phyloP scores from a whole-genome alignment of 2,329 filamentous ascomycete genomes.

The Tolypocladium cylindrosporum region DNA sequence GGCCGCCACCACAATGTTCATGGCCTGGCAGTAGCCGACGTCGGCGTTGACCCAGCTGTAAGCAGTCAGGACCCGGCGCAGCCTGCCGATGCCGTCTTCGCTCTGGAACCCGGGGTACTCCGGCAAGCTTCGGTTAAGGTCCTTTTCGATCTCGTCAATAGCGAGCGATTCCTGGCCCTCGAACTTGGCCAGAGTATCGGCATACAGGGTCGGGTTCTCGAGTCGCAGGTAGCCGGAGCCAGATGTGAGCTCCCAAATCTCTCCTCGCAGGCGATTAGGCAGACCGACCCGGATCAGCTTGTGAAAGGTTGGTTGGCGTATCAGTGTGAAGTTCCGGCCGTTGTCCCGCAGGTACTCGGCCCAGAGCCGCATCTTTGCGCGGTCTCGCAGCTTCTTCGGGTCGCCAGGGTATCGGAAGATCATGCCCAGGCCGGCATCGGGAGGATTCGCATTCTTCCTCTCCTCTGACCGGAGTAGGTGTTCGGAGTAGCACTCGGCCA shows the following conservation, averaged over 20 bases:
- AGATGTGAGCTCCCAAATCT: conserved; percentile 92
- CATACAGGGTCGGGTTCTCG: conserved; percentile 74
- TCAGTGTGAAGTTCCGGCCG: conserved; percentile 80
- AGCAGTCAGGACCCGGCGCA: conserved; percentile 84
- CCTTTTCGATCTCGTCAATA: conserved; percentile 98
- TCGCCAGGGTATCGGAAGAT: conserved; percentile 92
- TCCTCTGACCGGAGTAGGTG: conserved; percentile 59
- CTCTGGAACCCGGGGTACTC: conserved; percentile 97
- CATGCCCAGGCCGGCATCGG: conserved; percentile 91
- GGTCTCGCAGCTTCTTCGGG: conserved; percentile 82
- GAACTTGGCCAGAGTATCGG: conserved; percentile 75
- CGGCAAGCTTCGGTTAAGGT: conserved; percentile 88
- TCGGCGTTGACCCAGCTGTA: conserved; percentile 97
- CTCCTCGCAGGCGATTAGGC: conserved; percentile 83
- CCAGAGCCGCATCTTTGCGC: conserved; percentile 97
- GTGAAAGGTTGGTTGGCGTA: conserved; percentile 94
- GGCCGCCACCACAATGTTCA: conserved; percentile 99
- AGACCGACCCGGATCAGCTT: conserved; percentile 93
- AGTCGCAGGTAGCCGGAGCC: conserved; percentile 83
- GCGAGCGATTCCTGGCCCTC: conserved; percentile 82
- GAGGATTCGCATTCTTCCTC: conserved; percentile 45
- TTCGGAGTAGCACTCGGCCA: conserved; percentile 84
- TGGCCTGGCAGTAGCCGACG: conserved; percentile 96
- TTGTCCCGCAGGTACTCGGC: conserved; percentile 94
- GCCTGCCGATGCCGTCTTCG: conserved; percentile 82